Evolutionary conservation across 345 rosid species (phyloP), one percentile per base, ranked within the genome.

Genomic region (Toxicodendron radicans): DNA sequence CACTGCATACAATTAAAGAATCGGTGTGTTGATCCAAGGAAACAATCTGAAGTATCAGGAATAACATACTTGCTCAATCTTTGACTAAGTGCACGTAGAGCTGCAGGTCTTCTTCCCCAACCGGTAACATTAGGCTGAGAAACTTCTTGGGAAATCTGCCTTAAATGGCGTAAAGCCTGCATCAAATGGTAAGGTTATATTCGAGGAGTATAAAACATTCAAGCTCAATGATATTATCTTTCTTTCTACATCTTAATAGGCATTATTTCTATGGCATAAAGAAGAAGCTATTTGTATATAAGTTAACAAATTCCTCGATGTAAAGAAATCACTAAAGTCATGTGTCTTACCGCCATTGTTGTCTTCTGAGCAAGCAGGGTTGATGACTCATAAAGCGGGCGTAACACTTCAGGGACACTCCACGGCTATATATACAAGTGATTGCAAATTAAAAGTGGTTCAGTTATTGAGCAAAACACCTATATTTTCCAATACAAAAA

Each of bases 331-430:
- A 45, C 58, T 20, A 11, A 2, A 43, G 59, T 62, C 12, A 51
- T 32, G 32, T 20, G 46, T 68, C 93, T 85, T 85, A 92, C 99
- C 5, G 97, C 96, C 96, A 95, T 85, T 23, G 99, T 95, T 60
- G 96, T 91, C 87, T 86, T 90, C 82, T 93, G 99, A 58, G 99
- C 97, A 71, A 95, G 97, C 77, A 90, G 85, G 18, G 94, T 85
- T 59, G 99, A 91, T 21, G 99, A 95, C 78, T 95, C 98, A 53
- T 95, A 95, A 54, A 95, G 91, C 1, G 99, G 97, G 45, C 99
- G 97, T 77, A 95, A 79, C 67, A 95, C 99, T 87, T 95, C 99
- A 23, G 99, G 98, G 66, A 93, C 97, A 60, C 98, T 91, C 98
- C 93, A 89, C 24, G 99, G 97, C 99, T 95, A 66, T 60, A 83